phyloP scores from a whole-genome alignment of 257 asterid genomes.

The Penstemon davidsonii region DNA sequence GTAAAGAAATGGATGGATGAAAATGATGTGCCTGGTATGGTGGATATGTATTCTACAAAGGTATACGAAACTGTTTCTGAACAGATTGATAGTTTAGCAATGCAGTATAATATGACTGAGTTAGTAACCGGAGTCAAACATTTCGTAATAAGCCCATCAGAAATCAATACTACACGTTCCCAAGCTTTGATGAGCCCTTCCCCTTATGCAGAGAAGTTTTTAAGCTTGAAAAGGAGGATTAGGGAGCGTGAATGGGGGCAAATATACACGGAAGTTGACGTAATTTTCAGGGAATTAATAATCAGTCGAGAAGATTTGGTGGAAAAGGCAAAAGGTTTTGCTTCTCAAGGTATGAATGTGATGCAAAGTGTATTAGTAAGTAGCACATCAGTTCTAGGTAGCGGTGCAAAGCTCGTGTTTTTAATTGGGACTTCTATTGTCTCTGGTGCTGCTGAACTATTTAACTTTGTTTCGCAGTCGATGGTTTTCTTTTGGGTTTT shows the following conservation, averaged over 20 bases:
- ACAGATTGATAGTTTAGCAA: conserved; percentile 76
- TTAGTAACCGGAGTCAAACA: conserved; percentile 72
- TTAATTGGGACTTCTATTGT: conserved; percentile 66
- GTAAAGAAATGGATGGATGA: conserved; percentile 94
- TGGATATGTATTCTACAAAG: conserved; percentile 73
- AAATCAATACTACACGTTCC: conserved; percentile 52
- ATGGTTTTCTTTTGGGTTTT: conserved; percentile 93
- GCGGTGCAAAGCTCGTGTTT: conserved; percentile 69
- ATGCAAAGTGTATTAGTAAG: conserved; percentile 70
- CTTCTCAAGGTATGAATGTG: conserved; percentile 81
- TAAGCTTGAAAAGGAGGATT: conserved; percentile 60
- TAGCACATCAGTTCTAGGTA: conserved; percentile 71
- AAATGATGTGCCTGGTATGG: conserved; percentile 86
- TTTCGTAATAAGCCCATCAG: conserved; percentile 49
- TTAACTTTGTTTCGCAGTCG: conserved; percentile 72
- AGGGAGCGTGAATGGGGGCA: conserved; percentile 77
- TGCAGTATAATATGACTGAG: conserved; percentile 90
- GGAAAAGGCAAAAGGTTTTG: conserved; percentile 86
- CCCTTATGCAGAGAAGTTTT: conserved; percentile 63
- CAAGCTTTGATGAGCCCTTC: conserved; percentile 62
- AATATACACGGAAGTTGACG: conserved; percentile 65
- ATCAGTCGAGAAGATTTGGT: conserved; percentile 76
- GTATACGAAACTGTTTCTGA: conserved; percentile 72
- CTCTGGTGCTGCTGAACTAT: conserved; percentile 87
- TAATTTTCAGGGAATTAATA: conserved; percentile 64